These are phyloP conservation scores for Phoma sp. DNA, from an alignment of 2,329 filamentous ascomycete species.

Conservation along the genomic window DNA sequence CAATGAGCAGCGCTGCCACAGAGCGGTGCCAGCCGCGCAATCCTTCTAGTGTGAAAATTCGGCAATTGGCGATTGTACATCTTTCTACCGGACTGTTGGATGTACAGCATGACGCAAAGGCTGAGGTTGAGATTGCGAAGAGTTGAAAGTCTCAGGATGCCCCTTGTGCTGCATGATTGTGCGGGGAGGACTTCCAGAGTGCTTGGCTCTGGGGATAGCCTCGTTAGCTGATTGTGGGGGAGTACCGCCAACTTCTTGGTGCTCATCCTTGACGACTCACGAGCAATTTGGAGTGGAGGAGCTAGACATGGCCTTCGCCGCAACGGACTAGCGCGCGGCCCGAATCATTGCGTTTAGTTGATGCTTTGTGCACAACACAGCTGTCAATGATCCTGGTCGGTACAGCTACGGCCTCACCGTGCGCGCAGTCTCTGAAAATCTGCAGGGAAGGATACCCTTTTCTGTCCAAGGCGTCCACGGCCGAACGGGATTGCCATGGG, in stretches of 20 bases:
- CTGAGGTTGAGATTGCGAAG: not conserved
- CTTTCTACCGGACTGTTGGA: not conserved
- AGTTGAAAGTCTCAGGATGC: not conserved
- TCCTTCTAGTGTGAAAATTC: constrained; percentile 18
- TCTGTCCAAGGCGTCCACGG: constrained; percentile 6
- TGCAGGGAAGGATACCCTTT: constrained; percentile 6
- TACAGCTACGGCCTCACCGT: not conserved
- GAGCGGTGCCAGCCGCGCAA: constrained; percentile 24
- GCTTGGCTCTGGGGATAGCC: constrained; percentile 10
- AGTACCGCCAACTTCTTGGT: constrained; percentile 22
- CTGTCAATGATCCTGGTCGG: not conserved
- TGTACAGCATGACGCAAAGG: not conserved
- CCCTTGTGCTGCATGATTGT: constrained; percentile 18
- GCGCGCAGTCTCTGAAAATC: not conserved
- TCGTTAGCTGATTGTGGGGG: constrained; percentile 30
- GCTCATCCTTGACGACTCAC: constrained; percentile 7
- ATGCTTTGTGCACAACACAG: not conserved
- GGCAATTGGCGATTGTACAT: not conserved
- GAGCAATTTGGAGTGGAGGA: constrained; percentile 2
- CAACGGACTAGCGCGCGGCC: not conserved
- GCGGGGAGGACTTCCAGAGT: constrained; percentile 20
- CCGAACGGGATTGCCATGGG: constrained; percentile 7
- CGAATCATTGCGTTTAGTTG: not conserved
- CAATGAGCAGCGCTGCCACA: constrained; percentile 24
- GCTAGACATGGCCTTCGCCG: not conserved